These are phyloP conservation scores for Lodderomyces pseudojiufengensis DNA, from an alignment of 1,139 yeast genomes.

Conservation along the genomic window DNA sequence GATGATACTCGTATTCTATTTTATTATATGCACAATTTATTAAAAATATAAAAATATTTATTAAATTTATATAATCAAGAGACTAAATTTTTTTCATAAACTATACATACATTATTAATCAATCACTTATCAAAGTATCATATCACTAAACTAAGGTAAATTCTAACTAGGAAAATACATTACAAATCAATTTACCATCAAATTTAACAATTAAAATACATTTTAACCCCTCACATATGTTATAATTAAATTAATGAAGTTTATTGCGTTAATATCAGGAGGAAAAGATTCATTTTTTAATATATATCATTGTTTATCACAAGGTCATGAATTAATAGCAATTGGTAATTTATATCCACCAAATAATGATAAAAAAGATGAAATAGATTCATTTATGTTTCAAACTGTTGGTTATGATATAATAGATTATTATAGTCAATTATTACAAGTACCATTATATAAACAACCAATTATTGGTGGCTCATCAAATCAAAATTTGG, in stretches of 20 bases:
- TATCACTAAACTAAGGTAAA: no score
- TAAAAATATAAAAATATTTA: no score
- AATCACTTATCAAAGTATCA: no score
- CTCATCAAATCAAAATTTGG: conserved; percentile 58
- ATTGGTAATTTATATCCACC: conserved; percentile 84
- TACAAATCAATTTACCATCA: no score
- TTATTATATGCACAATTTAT: no score
- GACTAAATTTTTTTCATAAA: no score
- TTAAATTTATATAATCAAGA: no score
- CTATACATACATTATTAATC: no score
- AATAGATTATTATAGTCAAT: conserved; percentile 59
- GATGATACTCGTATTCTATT: no score
- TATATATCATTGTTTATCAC: conserved; percentile 73
- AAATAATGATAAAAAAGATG: conserved; percentile 42
- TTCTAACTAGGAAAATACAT: no score
- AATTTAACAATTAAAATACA: no score
- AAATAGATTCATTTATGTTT: conserved; percentile 92
- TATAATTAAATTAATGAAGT: conserved; percentile 72
- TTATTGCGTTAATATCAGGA: conserved; percentile 88
- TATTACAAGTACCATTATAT: conserved; percentile 77
- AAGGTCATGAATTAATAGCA: conserved; percentile 83
- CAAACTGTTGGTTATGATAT: conserved; percentile 97
- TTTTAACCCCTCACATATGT: no score
- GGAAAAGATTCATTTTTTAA: conserved; percentile 95
- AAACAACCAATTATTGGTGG: conserved; percentile 62